Conservation (phyloP, 2,329 filamentous ascomycete genomes). For the Botrytis galanthina region DNA sequence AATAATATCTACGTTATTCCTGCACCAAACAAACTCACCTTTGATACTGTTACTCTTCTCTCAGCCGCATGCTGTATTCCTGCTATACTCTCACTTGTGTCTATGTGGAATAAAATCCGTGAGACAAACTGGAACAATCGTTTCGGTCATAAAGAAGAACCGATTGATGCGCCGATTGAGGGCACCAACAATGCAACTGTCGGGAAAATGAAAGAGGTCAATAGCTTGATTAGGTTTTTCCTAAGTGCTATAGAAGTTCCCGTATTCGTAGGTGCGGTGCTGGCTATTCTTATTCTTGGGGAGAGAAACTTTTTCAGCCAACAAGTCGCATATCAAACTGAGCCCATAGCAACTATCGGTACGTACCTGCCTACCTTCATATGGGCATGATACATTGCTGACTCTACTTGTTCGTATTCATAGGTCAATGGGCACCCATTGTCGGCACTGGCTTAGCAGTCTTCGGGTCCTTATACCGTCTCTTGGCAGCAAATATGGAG, state of each 20-base stretch:
- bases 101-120: conserved; percentile 63
- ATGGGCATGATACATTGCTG: conserved; percentile 12
- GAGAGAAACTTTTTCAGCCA: conserved; percentile 62
- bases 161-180: conserved; percentile 44
- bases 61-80: conserved; percentile 64
- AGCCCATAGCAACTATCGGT: conserved; percentile 62
- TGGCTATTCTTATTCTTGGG: conserved; percentile 59
- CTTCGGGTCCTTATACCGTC: conserved; percentile 57
- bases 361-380: conserved; percentile 32
- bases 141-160: conserved; percentile 40
- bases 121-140: conserved; percentile 57
- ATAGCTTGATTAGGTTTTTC: conserved; percentile 53
- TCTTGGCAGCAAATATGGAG: conserved; percentile 38
- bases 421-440: conserved; percentile 60
- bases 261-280: conserved; percentile 55
- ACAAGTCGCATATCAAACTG: conserved; percentile 57
- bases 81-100: conserved; percentile 58
- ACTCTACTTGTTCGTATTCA: conserved; percentile 34
- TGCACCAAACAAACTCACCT: conserved; percentile 51
- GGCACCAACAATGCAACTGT: conserved; percentile 56
- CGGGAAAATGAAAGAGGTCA: conserved; percentile 52
- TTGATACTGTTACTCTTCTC: conserved; percentile 58
- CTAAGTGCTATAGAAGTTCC: conserved; percentile 57
- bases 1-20: conserved; percentile 64
- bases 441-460: conserved; percentile 57